Evolutionary conservation across 345 rosid species (phyloP).

Genomic region (Eucalyptus tenuipes): DNA sequence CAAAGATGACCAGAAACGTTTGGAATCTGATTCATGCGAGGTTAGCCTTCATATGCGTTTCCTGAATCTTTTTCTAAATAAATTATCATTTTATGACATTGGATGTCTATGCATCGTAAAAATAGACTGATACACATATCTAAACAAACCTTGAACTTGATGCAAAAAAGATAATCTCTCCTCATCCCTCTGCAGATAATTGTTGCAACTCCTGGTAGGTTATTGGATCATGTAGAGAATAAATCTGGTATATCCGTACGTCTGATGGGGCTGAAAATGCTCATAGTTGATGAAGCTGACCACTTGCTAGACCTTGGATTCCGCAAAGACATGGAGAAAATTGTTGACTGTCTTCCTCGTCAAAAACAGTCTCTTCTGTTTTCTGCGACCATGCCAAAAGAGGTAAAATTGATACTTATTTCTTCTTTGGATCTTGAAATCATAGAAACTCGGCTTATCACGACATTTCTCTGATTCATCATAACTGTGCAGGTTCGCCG

Average conservation of each 20-base stretch:
- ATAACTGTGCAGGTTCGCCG: slow-evolving; percentile 60
- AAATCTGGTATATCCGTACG: slow-evolving; percentile 67
- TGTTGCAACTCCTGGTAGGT: slow-evolving; percentile 94
- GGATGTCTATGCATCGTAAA: not conserved
- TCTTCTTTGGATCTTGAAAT: not conserved
- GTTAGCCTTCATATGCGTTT: slow-evolving; percentile 18
- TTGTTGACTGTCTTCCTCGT: slow-evolving; percentile 82
- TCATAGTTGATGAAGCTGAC: slow-evolving; percentile 93
- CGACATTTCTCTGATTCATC: not conserved
- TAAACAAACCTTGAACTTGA: not conserved
- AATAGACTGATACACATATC: not conserved
- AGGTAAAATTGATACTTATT: slow-evolving; percentile 25
- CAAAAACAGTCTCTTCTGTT: slow-evolving; percentile 77
- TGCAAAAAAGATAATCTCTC: not conserved
- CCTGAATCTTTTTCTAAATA: not conserved
- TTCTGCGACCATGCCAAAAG: slow-evolving; percentile 91
- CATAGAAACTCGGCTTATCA: not conserved
- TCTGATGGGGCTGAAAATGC: slow-evolving; percentile 86
- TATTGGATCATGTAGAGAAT: slow-evolving; percentile 89
- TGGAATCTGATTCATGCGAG: slow-evolving; percentile 86
- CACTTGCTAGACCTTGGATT: slow-evolving; percentile 90
- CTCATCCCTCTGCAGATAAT: slow-evolving; percentile 34
- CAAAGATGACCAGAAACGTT: slow-evolving; percentile 80
- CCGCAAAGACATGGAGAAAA: slow-evolving; percentile 86
- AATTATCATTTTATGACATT: not conserved